Percentiles rank a stretch among this genome's conserved stretches.
Conservation (phyloP, 345 rosid genomes). For the Acer negundo region DNA sequence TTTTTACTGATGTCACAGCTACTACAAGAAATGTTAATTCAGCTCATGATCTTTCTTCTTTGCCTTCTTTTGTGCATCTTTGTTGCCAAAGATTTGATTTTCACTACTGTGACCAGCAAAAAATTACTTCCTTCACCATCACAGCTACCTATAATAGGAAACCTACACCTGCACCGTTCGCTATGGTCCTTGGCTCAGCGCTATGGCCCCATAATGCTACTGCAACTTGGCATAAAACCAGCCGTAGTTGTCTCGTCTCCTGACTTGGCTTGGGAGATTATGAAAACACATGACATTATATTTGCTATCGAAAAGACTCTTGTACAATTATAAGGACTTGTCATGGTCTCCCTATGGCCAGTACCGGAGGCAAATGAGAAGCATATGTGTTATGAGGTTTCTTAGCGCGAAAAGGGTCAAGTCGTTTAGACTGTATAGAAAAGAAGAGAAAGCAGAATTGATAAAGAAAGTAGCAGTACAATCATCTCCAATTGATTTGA, state of each 20-base stretch:
- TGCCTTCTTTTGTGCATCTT: background rate
- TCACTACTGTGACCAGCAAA: background rate
- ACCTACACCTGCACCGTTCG: conserved; percentile 20
- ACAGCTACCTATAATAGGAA: conserved; percentile 22
- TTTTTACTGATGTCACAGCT: background rate
- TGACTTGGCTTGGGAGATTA: conserved; percentile 15
- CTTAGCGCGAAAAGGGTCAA: conserved; percentile 20
- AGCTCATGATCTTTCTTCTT: background rate
- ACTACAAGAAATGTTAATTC: background rate
- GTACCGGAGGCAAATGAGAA: conserved; percentile 29
- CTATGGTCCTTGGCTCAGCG: conserved; percentile 14
- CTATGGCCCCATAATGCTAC: conserved; percentile 24
- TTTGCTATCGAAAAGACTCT: conserved; percentile 15
- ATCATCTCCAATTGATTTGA: conserved; percentile 11
- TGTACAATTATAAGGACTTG: conserved; percentile 16
- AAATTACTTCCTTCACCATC: conserved; percentile 27
- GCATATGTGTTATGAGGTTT: conserved; percentile 19
- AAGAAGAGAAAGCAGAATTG: conserved; percentile 21
- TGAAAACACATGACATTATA: conserved; percentile 16
- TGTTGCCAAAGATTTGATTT: background rate
- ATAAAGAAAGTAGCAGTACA: background rate
- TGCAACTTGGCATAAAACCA: conserved; percentile 19
- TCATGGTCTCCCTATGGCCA: conserved; percentile 19
- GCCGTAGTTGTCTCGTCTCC: conserved; percentile 21
- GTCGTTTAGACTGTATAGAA: conserved; percentile 21